A percentile compares a stretch with the other conserved stretches of the same genome.
Evolutionary conservation across 345 rosid species (phyloP).

Genomic region (Gossypium longicalyx): DNA sequence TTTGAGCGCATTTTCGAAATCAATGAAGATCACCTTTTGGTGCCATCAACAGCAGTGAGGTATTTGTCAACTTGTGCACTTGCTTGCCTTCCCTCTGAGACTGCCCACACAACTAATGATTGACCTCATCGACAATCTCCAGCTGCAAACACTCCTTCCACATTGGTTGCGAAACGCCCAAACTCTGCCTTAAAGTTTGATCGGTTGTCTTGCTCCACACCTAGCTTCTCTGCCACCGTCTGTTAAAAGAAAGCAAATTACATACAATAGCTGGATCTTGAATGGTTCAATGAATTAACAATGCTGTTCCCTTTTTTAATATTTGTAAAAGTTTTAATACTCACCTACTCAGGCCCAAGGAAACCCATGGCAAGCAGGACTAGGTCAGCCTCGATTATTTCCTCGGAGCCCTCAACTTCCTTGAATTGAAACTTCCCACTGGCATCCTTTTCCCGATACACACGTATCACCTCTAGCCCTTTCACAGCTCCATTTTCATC

Average conservation of each 20-base stretch:
- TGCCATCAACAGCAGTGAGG: slow-evolving; percentile 28
- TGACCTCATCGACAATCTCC: slow-evolving; percentile 99
- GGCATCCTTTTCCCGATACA: slow-evolving; percentile 86
- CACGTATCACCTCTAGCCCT: slow-evolving; percentile 70
- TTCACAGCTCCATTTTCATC: slow-evolving; percentile 73
- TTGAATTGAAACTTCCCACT: slow-evolving; percentile 72
- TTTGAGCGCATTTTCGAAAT: no score
- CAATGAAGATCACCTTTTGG: neutral
- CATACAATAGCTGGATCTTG: neutral
- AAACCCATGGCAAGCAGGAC: slow-evolving; percentile 94
- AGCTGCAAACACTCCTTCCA: slow-evolving; percentile 91
- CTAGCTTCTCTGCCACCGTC: slow-evolving; percentile 78
- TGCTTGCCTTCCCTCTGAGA: slow-evolving; percentile 94
- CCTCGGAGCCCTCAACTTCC: slow-evolving; percentile 82
- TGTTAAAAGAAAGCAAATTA: slow-evolving; percentile 21
- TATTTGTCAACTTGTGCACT: slow-evolving; percentile 79
- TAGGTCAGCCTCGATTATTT: slow-evolving; percentile 78
- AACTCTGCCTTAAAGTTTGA: slow-evolving; percentile 92
- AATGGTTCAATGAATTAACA: neutral
- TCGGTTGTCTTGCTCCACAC: slow-evolving; percentile 69
- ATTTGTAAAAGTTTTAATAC: slow-evolving; percentile 20
- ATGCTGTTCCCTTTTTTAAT: no score
- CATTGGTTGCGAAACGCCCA: slow-evolving; percentile 72
- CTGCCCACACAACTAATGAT: slow-evolving; percentile 97
- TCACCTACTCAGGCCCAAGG: slow-evolving; percentile 88